Conservation (phyloP, 1,284 basidiomycete genomes). For the Austroboletus sp. region DNA sequence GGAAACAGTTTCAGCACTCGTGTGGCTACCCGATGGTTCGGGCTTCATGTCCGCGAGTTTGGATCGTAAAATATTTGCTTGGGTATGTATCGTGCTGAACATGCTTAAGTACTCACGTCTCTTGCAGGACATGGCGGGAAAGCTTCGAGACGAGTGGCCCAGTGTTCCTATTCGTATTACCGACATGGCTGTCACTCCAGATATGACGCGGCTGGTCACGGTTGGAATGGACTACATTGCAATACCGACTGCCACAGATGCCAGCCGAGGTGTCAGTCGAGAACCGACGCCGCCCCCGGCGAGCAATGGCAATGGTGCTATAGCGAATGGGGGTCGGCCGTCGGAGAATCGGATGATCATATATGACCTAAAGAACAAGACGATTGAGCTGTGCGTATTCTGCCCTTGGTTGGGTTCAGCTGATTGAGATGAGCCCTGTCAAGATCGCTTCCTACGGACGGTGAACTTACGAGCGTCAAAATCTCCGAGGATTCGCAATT, state of each 20-base stretch:
- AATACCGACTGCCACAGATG: conserved; percentile 25
- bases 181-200: conserved; percentile 82
- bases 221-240: conserved; percentile 61
- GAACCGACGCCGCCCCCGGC: conserved; percentile 35
- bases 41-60: conserved; percentile 88
- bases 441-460: conserved; percentile 63
- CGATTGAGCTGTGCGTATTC: conserved; percentile 53
- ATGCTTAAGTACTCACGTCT: conserved; percentile 10
- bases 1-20: conserved; percentile 80
- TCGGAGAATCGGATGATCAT: conserved; percentile 65
- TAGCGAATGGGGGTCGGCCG: conserved; percentile 36
- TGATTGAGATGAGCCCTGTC: conserved; percentile 13
- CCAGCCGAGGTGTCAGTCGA: conserved; percentile 27
- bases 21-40: conserved; percentile 83
- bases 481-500: conserved; percentile 83
- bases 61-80: conserved; percentile 82
- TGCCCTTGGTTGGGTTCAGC: conserved; percentile 12
- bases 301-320: conserved; percentile 34
- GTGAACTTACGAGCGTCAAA: conserved; percentile 83
- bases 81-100: conserved; percentile 51
- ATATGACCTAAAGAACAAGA: conserved; percentile 64
- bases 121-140: conserved; percentile 66
- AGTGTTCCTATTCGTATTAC: conserved; percentile 79
- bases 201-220: conserved; percentile 76
- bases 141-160: conserved; percentile 62